These are phyloP conservation scores for Mycena maculata DNA, from an alignment of 768 basidiomycete species.

Conservation along the genomic window DNA sequence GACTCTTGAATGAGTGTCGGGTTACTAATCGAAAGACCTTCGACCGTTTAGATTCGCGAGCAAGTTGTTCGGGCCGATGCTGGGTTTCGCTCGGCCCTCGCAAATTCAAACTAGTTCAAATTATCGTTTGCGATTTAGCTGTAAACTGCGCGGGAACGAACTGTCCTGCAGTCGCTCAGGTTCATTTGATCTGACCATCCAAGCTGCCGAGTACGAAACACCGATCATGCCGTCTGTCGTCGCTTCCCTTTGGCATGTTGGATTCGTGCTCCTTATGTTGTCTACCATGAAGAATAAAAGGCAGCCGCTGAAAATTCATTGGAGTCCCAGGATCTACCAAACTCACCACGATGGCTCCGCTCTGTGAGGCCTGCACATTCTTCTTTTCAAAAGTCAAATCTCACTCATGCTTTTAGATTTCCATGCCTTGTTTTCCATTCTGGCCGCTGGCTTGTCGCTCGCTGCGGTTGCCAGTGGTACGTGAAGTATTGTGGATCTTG, in stretches of 20 bases:
- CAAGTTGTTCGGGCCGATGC: too few relatives aligned
- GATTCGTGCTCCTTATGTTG: neutral
- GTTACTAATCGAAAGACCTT: too few relatives aligned
- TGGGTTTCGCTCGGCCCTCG: too few relatives aligned
- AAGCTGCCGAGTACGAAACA: constrained; percentile 3
- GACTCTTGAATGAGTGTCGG: constrained; percentile 1
- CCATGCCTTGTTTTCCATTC: neutral
- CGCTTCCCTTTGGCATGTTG: neutral
- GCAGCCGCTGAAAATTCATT: neutral
- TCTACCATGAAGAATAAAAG: neutral
- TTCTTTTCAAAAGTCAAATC: neutral
- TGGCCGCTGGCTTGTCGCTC: neutral
- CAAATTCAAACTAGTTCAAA: too few relatives aligned
- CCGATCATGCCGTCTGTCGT: constrained; percentile 12
- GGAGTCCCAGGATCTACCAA: neutral
- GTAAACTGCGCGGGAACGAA: too few relatives aligned
- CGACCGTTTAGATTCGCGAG: too few relatives aligned
- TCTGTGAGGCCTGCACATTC: neutral
- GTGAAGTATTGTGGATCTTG: neutral
- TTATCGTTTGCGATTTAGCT: too few relatives aligned
- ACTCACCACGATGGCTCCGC: constrained; percentile 5
- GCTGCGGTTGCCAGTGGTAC: neutral
- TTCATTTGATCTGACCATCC: neutral
- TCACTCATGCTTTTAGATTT: constrained; percentile 3
- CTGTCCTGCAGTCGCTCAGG: neutral